Percentiles rank a stretch among this genome's conserved stretches.
These are phyloP conservation scores for Annulohypoxylon moriforme DNA, from an alignment of 495 filamentous ascomycete species.

Conservation along the genomic window DNA sequence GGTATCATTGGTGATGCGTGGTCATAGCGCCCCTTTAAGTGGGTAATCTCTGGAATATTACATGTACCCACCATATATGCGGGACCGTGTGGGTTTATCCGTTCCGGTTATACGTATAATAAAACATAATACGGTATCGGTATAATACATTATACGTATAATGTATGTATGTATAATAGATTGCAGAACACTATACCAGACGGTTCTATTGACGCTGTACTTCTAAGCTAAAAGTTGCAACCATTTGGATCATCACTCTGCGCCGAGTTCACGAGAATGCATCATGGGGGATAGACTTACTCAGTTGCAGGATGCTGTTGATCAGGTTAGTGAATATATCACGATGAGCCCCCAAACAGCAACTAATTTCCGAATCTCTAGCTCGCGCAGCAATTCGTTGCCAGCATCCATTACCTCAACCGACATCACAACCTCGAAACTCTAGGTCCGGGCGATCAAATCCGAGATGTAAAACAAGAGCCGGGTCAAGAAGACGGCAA, in stretches of 20 bases:
- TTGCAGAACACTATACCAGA: too few relatives aligned
- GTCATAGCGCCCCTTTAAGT: too few relatives aligned
- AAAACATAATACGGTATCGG: too few relatives aligned
- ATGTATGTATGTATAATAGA: too few relatives aligned
- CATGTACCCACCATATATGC: too few relatives aligned
- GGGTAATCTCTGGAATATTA: too few relatives aligned
- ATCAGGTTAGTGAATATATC: conserved; percentile 69
- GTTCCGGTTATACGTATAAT: too few relatives aligned
- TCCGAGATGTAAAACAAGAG: conserved; percentile 66
- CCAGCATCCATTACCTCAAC: conserved; percentile 82
- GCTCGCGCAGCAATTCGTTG: conserved; percentile 92
- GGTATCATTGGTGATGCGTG: too few relatives aligned
- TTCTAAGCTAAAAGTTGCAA: not conserved
- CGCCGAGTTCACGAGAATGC: conserved; percentile 7
- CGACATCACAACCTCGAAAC: conserved; percentile 81
- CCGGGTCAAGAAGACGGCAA: conserved; percentile 55
- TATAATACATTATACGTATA: too few relatives aligned
- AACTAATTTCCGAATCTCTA: conserved; percentile 51
- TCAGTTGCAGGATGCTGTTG: conserved; percentile 93
- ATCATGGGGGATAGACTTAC: conserved; percentile 91
- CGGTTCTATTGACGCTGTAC: too few relatives aligned
- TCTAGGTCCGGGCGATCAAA: conserved; percentile 68
- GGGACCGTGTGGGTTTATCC: too few relatives aligned
- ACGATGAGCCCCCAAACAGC: not conserved
- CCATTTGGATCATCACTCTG: conserved; percentile 11